These are phyloP conservation scores for Zangia roseola DNA, from an alignment of 768 basidiomycete species.

Conservation along the genomic window DNA sequence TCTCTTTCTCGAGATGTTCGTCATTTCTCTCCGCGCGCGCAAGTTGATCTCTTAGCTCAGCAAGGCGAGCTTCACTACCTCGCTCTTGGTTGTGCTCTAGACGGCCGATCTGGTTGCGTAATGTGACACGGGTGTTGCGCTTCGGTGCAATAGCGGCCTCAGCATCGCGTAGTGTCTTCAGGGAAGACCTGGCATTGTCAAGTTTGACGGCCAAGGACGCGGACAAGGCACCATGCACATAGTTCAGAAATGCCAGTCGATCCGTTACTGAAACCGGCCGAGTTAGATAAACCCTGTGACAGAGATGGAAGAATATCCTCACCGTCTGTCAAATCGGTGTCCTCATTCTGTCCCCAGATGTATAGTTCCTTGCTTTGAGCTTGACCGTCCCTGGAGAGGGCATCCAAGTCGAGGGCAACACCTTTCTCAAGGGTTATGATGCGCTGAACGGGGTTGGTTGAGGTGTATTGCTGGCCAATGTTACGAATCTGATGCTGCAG, in stretches of 20 bases:
- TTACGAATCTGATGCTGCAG: conserved; percentile 72
- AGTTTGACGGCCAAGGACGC: conserved; percentile 58
- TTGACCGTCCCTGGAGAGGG: conserved; percentile 62
- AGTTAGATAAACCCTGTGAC: neutral
- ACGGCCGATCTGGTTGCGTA: conserved; percentile 60
- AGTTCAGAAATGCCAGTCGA: conserved; percentile 79
- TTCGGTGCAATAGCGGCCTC: conserved; percentile 62
- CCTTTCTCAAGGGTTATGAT: conserved; percentile 80
- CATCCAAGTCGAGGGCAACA: conserved; percentile 71
- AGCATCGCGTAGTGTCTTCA: conserved; percentile 73
- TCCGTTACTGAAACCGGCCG: conserved; percentile 57
- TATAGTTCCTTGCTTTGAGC: conserved; percentile 82
- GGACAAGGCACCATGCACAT: conserved; percentile 68
- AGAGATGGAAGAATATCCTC: conserved; percentile 17
- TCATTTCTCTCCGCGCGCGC: conserved; percentile 64
- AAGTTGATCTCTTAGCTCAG: conserved; percentile 70
- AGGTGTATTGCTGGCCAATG: conserved; percentile 74
- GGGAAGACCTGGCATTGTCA: conserved; percentile 58
- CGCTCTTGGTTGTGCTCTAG: conserved; percentile 67
- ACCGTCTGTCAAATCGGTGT: conserved; percentile 77
- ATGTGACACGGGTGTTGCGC: conserved; percentile 54
- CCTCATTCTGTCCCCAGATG: conserved; percentile 75
- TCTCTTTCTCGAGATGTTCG: conserved; percentile 62
- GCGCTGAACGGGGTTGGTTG: conserved; percentile 67
- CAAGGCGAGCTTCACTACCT: conserved; percentile 63